These are phyloP conservation scores for Anaeromyces robustus DNA, from an alignment of 192 early-diverging fungal species.

Conservation along the genomic window DNA sequence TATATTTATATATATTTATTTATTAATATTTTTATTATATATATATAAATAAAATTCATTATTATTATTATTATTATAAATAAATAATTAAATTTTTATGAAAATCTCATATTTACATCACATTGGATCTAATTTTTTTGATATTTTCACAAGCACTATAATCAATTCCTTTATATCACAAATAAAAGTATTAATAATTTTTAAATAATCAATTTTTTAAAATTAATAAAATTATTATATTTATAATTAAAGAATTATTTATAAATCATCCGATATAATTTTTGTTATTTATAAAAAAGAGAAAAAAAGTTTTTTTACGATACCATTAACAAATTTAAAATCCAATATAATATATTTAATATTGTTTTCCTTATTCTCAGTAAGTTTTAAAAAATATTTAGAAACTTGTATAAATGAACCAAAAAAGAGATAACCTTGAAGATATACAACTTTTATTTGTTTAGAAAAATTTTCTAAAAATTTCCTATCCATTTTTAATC, in stretches of 20 bases:
- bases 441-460: neutral
- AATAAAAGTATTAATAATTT: conserved; percentile 1
- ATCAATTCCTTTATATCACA: neutral
- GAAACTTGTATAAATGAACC: too few species aligned
- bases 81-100: too few species aligned
- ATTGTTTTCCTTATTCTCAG: conserved; percentile 15
- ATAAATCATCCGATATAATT: conserved; percentile 9
- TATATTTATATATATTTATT: too few species aligned
- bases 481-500: neutral
- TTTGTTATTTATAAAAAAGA: too few species aligned
- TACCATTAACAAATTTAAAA: neutral
- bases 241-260: neutral
- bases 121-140: neutral
- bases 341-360: neutral
- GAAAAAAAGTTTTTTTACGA: too few species aligned
- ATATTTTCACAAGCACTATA: neutral
- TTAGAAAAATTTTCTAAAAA: neutral
- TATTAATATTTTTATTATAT: too few species aligned
- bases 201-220: conserved; percentile 12
- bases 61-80: too few species aligned
- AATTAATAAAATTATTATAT: conserved; percentile 14
- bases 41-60: too few species aligned
- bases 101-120: too few species aligned
- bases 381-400: conserved; percentile 18
- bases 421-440: conserved; percentile 15